A percentile compares a stretch with the other conserved stretches of the same genome.
Evolutionary conservation across 2,329 filamentous ascomycete genomes (phyloP).

Genomic region (Aureobasidium sp.): DNA sequence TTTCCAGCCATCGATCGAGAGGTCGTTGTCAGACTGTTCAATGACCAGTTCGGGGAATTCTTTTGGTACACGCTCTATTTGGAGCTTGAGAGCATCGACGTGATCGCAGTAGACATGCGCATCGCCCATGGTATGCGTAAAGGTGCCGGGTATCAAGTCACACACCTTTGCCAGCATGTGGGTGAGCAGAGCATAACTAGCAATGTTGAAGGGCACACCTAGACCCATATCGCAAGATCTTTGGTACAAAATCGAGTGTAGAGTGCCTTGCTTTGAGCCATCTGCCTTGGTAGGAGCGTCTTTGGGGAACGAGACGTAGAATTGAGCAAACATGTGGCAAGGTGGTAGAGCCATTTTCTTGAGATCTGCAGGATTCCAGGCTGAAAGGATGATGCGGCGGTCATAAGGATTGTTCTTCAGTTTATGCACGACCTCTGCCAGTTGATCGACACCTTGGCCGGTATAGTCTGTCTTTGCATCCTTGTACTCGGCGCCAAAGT

Average conservation of each 20-base stretch:
- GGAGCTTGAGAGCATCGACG: conserved; percentile 73
- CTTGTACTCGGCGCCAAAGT: conserved; percentile 87
- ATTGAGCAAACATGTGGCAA: conserved; percentile 97
- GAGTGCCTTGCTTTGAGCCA: conserved; percentile 49
- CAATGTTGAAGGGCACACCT: conserved; percentile 96
- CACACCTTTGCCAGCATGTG: conserved; percentile 91
- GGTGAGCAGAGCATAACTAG: conserved; percentile 83
- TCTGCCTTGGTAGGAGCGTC: conserved; percentile 22
- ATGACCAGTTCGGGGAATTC: conserved; percentile 76
- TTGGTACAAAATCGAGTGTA: conserved; percentile 89
- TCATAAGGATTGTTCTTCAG: conserved; percentile 78
- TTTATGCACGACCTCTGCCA: conserved; percentile 83
- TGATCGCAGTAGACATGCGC: conserved; percentile 96
- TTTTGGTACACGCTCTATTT: conserved; percentile 71
- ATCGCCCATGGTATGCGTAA: conserved; percentile 96
- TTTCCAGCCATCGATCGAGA: conserved; percentile 84
- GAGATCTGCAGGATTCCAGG: conserved; percentile 88
- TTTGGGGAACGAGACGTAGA: conserved; percentile 72
- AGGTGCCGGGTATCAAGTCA: conserved; percentile 71
- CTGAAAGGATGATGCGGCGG: conserved; percentile 77
- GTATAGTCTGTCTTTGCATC: conserved; percentile 74
- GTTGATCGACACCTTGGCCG: conserved; percentile 84
- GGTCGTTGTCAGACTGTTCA: conserved; percentile 50
- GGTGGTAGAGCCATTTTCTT: conserved; percentile 85
- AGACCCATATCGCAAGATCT: conserved; percentile 94